These are phyloP conservation scores for Pseudonectria buxi DNA, from an alignment of 2,329 filamentous ascomycete genomes.

Conservation along the genomic window DNA sequence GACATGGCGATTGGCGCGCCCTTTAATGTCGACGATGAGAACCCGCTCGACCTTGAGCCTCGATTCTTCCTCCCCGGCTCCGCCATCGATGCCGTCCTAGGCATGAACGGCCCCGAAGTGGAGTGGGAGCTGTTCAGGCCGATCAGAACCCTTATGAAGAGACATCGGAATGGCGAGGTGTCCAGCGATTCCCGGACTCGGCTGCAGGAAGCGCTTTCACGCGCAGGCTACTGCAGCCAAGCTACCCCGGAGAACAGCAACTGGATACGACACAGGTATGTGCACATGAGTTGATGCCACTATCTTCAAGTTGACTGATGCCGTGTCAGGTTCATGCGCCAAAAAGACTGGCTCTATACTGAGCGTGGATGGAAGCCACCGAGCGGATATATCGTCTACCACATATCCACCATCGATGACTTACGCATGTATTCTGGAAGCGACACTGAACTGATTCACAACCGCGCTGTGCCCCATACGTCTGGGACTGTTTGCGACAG, in stretches of 20 bases:
- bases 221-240: no score
- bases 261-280: no score
- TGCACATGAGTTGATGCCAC: no score
- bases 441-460: background rate
- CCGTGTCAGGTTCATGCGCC: no score
- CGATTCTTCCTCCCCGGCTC: slow-evolving; percentile 8
- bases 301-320: no score
- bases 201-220: no score
- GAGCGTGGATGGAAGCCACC: no score
- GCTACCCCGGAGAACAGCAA: no score
- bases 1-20: slow-evolving; percentile 1
- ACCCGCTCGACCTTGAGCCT: slow-evolving; percentile 8
- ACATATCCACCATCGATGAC: background rate
- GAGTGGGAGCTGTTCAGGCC: background rate
- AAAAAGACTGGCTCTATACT: no score
- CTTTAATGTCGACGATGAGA: slow-evolving; percentile 10
- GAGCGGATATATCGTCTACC: background rate
- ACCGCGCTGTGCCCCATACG: slow-evolving; percentile 4
- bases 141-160: background rate
- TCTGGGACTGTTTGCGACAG: slow-evolving; percentile 2
- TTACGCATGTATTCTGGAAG: slow-evolving; percentile 1
- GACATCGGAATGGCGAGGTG: no score
- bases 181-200: no score
- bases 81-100: background rate
- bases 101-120: background rate